phyloP scores from a whole-genome alignment of 371 early-diverging fungal genomes.

The Mortierella sp. region DNA sequence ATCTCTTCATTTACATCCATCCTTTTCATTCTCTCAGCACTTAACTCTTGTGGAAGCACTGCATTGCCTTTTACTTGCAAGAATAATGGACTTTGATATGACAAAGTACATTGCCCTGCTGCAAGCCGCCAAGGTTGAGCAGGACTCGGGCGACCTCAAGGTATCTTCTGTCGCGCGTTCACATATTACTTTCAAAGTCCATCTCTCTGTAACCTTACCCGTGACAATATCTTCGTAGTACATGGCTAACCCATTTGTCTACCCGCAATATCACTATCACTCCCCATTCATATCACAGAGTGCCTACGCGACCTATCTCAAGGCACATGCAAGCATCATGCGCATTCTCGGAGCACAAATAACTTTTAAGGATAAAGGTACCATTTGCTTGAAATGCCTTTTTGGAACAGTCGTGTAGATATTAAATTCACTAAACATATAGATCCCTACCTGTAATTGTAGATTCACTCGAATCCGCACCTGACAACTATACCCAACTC shows the following conservation, averaged over 20 bases:
- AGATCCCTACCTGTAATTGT: not conserved
- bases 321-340: conserved; percentile 26
- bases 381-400: not conserved
- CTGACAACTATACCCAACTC: conserved; percentile 35
- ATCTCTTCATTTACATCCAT: not conserved
- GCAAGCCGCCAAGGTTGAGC: conserved; percentile 39
- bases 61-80: not conserved
- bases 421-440: not conserved
- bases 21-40: not conserved
- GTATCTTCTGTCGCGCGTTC: conserved; percentile 14
- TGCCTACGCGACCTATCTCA: conserved; percentile 37
- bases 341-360: conserved; percentile 31
- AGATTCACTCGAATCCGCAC: conserved; percentile 32
- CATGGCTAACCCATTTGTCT: not conserved
- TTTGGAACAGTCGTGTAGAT: not conserved
- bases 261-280: not conserved
- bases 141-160: conserved; percentile 42
- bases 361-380: conserved; percentile 37
- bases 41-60: not conserved
- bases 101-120: conserved; percentile 28
- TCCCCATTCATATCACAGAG: conserved; percentile 12
- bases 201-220: not conserved
- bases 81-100: conserved; percentile 28
- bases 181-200: not conserved
- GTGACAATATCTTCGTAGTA: not conserved